Percentiles rank a stretch among this genome's conserved stretches.
These are phyloP conservation scores for Starmerella floricola DNA, from an alignment of 805 yeast species.

Conservation along the genomic window DNA sequence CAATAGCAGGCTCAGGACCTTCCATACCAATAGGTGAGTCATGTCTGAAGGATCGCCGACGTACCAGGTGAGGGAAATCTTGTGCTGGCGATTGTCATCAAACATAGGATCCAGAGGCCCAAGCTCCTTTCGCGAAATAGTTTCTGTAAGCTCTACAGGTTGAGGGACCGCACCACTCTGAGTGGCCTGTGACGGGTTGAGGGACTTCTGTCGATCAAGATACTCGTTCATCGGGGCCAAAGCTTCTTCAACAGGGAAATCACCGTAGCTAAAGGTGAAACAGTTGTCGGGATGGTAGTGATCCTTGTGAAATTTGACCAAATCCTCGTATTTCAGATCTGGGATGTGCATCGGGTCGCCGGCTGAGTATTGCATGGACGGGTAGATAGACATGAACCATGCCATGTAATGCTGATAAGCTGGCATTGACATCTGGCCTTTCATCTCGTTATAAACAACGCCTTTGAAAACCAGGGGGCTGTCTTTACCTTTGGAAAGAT, in stretches of 20 bases:
- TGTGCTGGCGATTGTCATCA: constrained; percentile 54
- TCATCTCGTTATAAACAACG: constrained; percentile 96
- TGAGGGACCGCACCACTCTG: constrained; percentile 12
- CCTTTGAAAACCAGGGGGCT: constrained; percentile 69
- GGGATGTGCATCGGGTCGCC: constrained; percentile 85
- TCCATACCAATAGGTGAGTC: constrained; percentile 61
- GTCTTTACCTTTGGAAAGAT: constrained; percentile 28
- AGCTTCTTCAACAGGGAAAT: constrained; percentile 31
- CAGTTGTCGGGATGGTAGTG: constrained; percentile 89
- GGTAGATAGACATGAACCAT: constrained; percentile 72
- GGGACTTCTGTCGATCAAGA: constrained; percentile 9
- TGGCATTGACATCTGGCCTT: constrained; percentile 87
- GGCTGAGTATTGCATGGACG: constrained; percentile 78
- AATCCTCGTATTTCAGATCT: constrained; percentile 56
- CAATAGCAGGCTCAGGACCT: constrained; percentile 54
- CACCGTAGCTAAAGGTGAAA: constrained; percentile 77
- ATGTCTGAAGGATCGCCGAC: constrained; percentile 60
- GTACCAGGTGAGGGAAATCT: constrained; percentile 79
- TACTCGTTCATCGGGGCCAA: constrained; percentile 19
- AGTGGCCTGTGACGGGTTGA: not conserved
- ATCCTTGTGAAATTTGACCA: constrained; percentile 58
- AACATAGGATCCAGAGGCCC: constrained; percentile 81
- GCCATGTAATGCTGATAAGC: constrained; percentile 74
- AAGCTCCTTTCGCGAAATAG: constrained; percentile 31
- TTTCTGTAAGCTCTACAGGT: constrained; percentile 38